A percentile compares a stretch with the other conserved stretches of the same genome.
Conservation (phyloP, 1,139 yeast genomes). For the Pichia sp. region DNA sequence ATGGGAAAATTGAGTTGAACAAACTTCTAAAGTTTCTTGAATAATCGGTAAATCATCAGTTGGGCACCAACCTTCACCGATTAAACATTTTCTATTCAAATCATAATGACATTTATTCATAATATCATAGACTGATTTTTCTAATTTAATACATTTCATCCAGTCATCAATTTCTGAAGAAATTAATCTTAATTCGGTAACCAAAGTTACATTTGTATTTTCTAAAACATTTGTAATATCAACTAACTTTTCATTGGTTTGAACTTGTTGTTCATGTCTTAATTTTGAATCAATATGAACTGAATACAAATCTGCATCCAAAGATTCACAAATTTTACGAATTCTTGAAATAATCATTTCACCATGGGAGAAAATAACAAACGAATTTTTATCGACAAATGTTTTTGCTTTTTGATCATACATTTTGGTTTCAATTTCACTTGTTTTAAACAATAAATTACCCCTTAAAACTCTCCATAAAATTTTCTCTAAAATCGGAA, state of each 20-base stretch:
- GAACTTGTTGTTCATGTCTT: conserved; percentile 52
- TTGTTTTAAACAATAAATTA: conserved; percentile 44
- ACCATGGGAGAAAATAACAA: conserved; percentile 52
- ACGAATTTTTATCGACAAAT: conserved; percentile 40
- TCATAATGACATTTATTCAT: conserved; percentile 67
- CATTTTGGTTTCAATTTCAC: conserved; percentile 39
- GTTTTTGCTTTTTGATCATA: conserved; percentile 34
- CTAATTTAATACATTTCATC: conserved; percentile 65
- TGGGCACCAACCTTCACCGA: conserved; percentile 82
- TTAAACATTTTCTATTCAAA: conserved; percentile 53
- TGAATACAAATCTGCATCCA: conserved; percentile 46
- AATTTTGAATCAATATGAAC: conserved; percentile 39
- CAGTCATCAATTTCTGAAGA: conserved; percentile 60
- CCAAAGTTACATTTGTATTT: conserved; percentile 52
- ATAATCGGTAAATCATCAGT: conserved; percentile 42
- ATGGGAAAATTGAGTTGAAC: conserved; percentile 23
- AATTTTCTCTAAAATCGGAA: conserved; percentile 44
- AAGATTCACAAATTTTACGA: conserved; percentile 44
- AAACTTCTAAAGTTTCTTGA: conserved; percentile 31
- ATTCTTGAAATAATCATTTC: conserved; percentile 44
- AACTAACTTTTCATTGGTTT: conserved; percentile 43
- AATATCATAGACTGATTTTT: conserved; percentile 61
- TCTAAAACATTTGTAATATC: conserved; percentile 57
- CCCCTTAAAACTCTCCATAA: conserved; percentile 56
- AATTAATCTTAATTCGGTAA: conserved; percentile 62